Percentiles rank a stretch among this genome's conserved stretches.
Evolutionary conservation across 208 protist genomes (phyloP).

Genomic region (Phytomonas francai): DNA sequence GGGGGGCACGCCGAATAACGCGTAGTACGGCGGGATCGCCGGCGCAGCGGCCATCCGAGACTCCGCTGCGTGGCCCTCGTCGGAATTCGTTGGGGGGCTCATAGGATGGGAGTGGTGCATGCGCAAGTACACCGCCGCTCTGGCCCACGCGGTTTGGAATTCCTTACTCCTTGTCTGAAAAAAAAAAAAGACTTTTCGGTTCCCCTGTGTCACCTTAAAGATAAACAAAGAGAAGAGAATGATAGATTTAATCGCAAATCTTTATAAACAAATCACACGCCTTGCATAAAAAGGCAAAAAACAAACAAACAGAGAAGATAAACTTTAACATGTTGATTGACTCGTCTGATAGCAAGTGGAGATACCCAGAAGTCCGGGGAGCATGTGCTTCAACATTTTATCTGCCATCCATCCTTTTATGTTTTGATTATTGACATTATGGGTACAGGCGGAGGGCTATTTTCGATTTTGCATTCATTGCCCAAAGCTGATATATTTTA

Average conservation of each 20-base stretch:
- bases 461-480: not conserved
- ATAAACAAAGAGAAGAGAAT: constrained; percentile 10
- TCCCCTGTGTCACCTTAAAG: not conserved
- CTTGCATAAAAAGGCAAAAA: constrained; percentile 1
- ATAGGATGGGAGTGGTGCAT: not conserved
- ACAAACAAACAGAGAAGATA: constrained; percentile 4
- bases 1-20: constrained; percentile 50
- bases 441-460: constrained; percentile 8
- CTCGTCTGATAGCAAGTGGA: not conserved
- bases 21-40: constrained; percentile 41
- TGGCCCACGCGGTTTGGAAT: not conserved
- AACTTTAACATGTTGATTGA: not conserved
- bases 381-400: not conserved
- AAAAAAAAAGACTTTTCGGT: not conserved
- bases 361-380: not conserved
- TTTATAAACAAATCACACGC: not conserved
- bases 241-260: not conserved
- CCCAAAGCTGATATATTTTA: constrained; percentile 3
- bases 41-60: not conserved
- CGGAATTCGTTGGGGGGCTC: not conserved
- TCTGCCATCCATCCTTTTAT: too few relatives aligned
- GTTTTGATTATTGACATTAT: not conserved
- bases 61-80: not conserved
- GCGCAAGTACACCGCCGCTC: not conserved
- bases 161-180: not conserved